Percentiles rank a stretch among this genome's conserved stretches.
Evolutionary conservation across 2,329 filamentous ascomycete species (phyloP).

Genomic region (Berkeleyomyces basicola): DNA sequence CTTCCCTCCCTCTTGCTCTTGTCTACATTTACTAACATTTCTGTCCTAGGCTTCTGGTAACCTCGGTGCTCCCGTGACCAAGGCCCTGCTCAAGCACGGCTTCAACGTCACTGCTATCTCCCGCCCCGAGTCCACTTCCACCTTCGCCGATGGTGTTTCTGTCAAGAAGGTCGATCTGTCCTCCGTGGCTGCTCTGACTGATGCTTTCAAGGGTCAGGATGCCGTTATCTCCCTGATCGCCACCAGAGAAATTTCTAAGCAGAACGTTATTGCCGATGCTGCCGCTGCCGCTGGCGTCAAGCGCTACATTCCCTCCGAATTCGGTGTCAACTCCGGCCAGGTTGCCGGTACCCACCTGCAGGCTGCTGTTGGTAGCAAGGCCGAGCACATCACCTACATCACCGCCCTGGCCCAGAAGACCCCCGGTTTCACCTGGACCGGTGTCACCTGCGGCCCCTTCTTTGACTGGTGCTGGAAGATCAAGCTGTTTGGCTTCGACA

Average conservation of each 20-base stretch:
- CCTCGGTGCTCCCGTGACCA: constrained; percentile 24
- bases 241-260: constrained; percentile 24
- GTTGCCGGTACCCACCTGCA: constrained; percentile 21
- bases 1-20: background rate
- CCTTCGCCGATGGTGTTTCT: constrained; percentile 22
- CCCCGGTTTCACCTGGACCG: constrained; percentile 32
- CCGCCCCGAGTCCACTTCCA: constrained; percentile 26
- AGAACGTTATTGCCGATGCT: constrained; percentile 36
- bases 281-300: constrained; percentile 42
- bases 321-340: constrained; percentile 21
- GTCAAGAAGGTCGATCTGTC: constrained; percentile 33
- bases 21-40: background rate
- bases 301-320: constrained; percentile 46
- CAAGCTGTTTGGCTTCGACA: constrained; percentile 24
- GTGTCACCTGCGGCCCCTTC: constrained; percentile 27
- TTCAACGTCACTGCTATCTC: constrained; percentile 40
- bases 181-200: constrained; percentile 30
- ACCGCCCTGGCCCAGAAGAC: constrained; percentile 23
- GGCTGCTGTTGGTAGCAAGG: constrained; percentile 33
- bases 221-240: constrained; percentile 29
- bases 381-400: constrained; percentile 25
- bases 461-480: constrained; percentile 33
- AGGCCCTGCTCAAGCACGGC: constrained; percentile 22
- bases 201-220: constrained; percentile 38
- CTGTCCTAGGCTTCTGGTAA: constrained; percentile 22